Evolutionary conservation across 1,284 basidiomycete genomes (phyloP).

Genomic region (Rhodotorula sp.): DNA sequence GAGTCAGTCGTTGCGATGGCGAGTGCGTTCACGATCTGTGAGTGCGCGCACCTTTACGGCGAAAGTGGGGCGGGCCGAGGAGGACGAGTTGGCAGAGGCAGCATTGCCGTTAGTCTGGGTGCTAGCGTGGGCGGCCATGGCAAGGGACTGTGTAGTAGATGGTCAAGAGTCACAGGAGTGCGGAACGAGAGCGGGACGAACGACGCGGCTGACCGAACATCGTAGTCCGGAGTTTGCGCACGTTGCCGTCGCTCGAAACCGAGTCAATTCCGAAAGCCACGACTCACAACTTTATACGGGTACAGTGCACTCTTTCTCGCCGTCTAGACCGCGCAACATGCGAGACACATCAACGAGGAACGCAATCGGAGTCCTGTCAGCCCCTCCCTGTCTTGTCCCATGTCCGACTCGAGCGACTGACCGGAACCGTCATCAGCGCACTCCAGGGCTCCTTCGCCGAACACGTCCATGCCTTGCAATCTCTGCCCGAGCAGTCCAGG

Average conservation of each 20-base stretch:
- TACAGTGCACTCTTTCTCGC: background rate
- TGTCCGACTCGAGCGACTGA: background rate
- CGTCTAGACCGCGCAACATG: background rate
- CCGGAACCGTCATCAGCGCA: conserved; percentile 54
- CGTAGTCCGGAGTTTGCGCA: background rate
- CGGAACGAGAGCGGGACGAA: background rate
- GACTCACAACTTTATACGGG: too few relatives aligned
- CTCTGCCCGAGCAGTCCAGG: conserved; percentile 47
- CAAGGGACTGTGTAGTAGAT: background rate
- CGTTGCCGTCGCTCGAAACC: background rate
- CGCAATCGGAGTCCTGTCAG: conserved; percentile 36
- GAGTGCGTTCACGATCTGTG: too few relatives aligned
- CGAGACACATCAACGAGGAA: background rate
- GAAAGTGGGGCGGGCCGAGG: conserved; percentile 30
- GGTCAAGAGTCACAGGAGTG: background rate
- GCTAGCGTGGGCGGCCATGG: background rate
- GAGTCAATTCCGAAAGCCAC: background rate
- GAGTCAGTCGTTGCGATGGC: background rate
- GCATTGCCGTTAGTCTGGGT: conserved; percentile 3
- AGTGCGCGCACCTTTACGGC: conserved; percentile 37
- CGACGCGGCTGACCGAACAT: background rate
- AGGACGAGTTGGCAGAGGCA: too few relatives aligned
- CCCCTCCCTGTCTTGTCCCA: background rate
- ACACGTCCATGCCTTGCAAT: conserved; percentile 70
- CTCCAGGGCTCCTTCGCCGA: conserved; percentile 93